Percentiles rank a stretch among this genome's conserved stretches.
phyloP scores from a whole-genome alignment of 1,284 basidiomycete genomes.

The Stereum hirsutum region DNA sequence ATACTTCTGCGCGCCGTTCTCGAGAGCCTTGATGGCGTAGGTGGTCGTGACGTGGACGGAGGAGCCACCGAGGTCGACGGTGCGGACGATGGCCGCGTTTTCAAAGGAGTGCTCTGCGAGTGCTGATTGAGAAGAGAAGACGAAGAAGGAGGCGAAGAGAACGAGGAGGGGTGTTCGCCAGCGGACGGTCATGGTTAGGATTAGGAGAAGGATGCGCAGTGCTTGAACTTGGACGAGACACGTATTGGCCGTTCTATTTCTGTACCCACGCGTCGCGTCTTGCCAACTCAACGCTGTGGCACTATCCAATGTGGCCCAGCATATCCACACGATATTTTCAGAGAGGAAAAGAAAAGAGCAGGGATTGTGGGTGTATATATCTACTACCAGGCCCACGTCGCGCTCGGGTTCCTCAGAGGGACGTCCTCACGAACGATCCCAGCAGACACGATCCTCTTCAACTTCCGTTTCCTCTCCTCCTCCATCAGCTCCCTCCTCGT shows the following conservation, averaged over 20 bases:
- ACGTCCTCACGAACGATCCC: conserved; percentile 72
- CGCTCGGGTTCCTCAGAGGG: conserved; percentile 67
- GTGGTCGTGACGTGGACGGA: conserved; percentile 82
- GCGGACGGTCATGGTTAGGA: conserved; percentile 21
- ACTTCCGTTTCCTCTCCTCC: conserved; percentile 54
- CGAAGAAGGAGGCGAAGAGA: conserved; percentile 20
- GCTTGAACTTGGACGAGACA: no score
- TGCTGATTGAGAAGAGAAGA: no score
- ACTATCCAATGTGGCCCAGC: no score
- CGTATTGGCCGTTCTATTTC: no score
- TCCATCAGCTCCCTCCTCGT: conserved; percentile 64
- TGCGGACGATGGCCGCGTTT: conserved; percentile 82
- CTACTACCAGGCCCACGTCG: conserved; percentile 76
- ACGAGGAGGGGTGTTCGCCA: conserved; percentile 18
- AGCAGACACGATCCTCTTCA: conserved; percentile 74
- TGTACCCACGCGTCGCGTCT: no score
- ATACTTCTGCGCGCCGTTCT: conserved; percentile 54
- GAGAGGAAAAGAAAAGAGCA: neutral
- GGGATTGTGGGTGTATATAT: neutral
- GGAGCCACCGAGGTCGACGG: conserved; percentile 81
- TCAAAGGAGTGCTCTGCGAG: conserved; percentile 52
- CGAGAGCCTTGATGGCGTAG: conserved; percentile 72
- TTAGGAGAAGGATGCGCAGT: no score
- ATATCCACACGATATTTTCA: no score
- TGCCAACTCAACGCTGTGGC: no score